Percentiles rank a stretch among this genome's conserved stretches.
Evolutionary conservation across 768 basidiomycete species (phyloP).

Genomic region (Leccinum subgranulosum): DNA sequence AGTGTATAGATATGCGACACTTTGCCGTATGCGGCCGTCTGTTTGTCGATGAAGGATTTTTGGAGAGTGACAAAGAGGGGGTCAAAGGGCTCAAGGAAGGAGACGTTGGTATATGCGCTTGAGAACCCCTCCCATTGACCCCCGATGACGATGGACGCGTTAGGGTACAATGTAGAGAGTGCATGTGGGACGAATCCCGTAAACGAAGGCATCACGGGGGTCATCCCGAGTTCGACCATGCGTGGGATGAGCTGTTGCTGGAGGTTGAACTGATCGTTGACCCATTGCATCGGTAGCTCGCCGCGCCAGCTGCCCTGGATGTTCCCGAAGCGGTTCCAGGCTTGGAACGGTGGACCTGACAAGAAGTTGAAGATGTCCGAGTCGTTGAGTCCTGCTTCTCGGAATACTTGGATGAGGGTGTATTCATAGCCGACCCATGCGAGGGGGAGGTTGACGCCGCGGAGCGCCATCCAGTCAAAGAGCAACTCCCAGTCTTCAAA

Average conservation of each 20-base stretch:
- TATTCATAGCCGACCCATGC: constrained; percentile 43
- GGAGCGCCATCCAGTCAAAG: constrained; percentile 41
- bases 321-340: constrained; percentile 40
- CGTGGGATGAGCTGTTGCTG: constrained; percentile 34
- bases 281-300: constrained; percentile 27
- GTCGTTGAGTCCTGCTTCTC: constrained; percentile 36
- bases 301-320: constrained; percentile 41
- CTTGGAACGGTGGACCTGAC: constrained; percentile 30
- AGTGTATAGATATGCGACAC: constrained; percentile 42
- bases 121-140: constrained; percentile 37
- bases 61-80: constrained; percentile 36
- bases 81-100: constrained; percentile 24
- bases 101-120: constrained; percentile 30
- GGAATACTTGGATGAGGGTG: constrained; percentile 35
- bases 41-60: constrained; percentile 32
- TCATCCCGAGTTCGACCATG: constrained; percentile 27
- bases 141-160: constrained; percentile 14
- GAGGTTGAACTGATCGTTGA: constrained; percentile 29
- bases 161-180: constrained; percentile 7
- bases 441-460: constrained; percentile 40
- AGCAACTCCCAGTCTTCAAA: constrained; percentile 39
- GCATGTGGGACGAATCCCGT: constrained; percentile 40
- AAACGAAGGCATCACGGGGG: constrained; percentile 39
- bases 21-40: constrained; percentile 32
- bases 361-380: constrained; percentile 34